Base-by-base conservation (phyloP, 352 stramenopile species). In the Phytophthora pinifolia region DNA sequence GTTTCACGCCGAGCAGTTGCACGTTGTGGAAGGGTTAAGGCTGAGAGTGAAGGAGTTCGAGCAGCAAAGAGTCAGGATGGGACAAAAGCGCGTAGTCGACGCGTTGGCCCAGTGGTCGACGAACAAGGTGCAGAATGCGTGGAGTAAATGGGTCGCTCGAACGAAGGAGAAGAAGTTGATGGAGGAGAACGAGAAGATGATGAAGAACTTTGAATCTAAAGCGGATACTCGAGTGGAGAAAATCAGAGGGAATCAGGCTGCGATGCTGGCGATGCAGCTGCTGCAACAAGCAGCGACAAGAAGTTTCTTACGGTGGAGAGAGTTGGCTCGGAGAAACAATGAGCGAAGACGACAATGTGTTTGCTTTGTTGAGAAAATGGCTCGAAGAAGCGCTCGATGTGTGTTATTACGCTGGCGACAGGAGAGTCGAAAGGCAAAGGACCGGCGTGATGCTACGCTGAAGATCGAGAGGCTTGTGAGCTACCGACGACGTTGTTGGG, bases 101-200 rank as follows among this genome's bases (percentile, higher is more conserved):
- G 53, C 75, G 3, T 44, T 69, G 10, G 42, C 41, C 4, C 25
- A 33, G 25, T 84, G 76, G 76, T 74, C 66, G 25, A 42, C 57
- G 9, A 53, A 53, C 2, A 62, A 68, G 14, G 14, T 86, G 15
- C 41, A 52, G 10, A 57, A 55, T 13, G 65, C 48, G 30, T 89
- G 79, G 79, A 52, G 34, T 12, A 67, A 74, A 27, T 89, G 74
- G 79, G 32, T 41, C 8, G 39, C 33, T 3, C 14, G 58, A 20
- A 34, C 33, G 12, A 62, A 49, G 4, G 43, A 58, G 2, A n/a
- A 62, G 18, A 15, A 37, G 22, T 18, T 18, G 17, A 20, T 48
- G n/a, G 55, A 70, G n/a, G 22, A 70, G 34, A 39, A 58, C 13
- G 31, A 46, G 3, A n/a, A 43, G 36, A 20, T 54, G 33, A 44